A percentile compares a stretch with the other conserved stretches of the same genome.
phyloP scores from a whole-genome alignment of 306 rosid genomes.

The Cucurbita moschata region DNA sequence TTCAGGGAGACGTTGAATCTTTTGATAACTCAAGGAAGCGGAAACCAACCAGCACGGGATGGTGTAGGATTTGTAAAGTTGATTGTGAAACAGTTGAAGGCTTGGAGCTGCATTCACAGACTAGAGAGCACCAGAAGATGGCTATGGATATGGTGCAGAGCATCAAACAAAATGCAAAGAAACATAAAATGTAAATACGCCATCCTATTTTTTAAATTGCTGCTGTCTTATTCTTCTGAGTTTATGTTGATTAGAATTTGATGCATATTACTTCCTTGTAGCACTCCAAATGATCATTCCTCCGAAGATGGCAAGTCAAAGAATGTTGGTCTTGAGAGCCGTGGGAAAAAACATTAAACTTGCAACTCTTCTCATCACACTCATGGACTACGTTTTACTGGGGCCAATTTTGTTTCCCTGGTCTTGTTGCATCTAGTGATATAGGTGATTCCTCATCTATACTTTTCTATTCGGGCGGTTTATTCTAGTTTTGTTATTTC shows the following conservation, averaged over 20 bases:
- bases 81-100: constrained; percentile 96
- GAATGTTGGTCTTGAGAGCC: constrained; percentile 35
- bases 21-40: constrained; percentile 65
- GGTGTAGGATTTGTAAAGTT: constrained; percentile 96
- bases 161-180: constrained; percentile 86
- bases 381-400: constrained; percentile 20
- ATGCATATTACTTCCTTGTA: constrained; percentile 11
- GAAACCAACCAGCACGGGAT: constrained; percentile 64
- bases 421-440: constrained; percentile 38
- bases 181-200: constrained; percentile 50
- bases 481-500: constrained; percentile 48
- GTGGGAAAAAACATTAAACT: constrained; percentile 44
- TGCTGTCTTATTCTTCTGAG: neutral
- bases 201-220: constrained; percentile 5
- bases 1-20: constrained; percentile 60
- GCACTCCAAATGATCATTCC: constrained; percentile 46
- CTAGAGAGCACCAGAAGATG: constrained; percentile 84
- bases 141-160: constrained; percentile 82
- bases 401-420: constrained; percentile 29
- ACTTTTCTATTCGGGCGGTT: constrained; percentile 28
- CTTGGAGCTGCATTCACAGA: constrained; percentile 89
- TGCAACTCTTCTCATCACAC: constrained; percentile 21
- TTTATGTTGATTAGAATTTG: neutral
- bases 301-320: constrained; percentile 51
- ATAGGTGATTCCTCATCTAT: constrained; percentile 31